Evolutionary conservation across 148 eudicot genomes (phyloP).

Genomic region (Linanthus parryae): DNA sequence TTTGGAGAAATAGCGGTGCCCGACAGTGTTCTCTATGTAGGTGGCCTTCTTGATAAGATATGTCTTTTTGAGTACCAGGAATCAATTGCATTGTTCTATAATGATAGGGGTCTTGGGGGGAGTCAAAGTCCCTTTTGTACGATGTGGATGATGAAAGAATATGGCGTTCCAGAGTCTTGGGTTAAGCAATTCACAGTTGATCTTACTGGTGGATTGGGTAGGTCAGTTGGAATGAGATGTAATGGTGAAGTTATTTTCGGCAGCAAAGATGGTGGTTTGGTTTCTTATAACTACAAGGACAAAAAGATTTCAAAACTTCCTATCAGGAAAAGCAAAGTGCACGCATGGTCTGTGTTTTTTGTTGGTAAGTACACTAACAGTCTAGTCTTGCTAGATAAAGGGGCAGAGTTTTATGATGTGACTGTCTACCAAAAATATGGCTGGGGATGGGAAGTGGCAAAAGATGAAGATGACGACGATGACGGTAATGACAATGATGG

Average conservation of each 20-base stretch:
- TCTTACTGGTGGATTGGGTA: neutral
- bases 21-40: neutral
- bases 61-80: neutral
- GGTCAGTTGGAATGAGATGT: neutral
- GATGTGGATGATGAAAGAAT: conserved; percentile 17
- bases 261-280: neutral
- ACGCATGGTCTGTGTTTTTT: too few relatives aligned
- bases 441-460: too few relatives aligned
- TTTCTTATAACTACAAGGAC: too few relatives aligned
- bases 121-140: neutral
- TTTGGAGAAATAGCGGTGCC: conserved; percentile 9
- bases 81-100: conserved; percentile 1
- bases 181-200: neutral
- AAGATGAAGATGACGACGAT: too few relatives aligned
- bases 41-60: neutral
- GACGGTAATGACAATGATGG: too few relatives aligned
- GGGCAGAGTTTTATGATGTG: too few relatives aligned
- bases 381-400: too few relatives aligned
- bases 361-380: too few relatives aligned
- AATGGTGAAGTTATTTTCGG: neutral
- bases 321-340: too few relatives aligned
- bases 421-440: too few relatives aligned
- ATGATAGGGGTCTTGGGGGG: neutral
- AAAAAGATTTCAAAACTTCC: too few relatives aligned
- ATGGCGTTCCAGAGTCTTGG: neutral